Conservation (phyloP, 495 filamentous ascomycete genomes). For the Neurospora sp. region DNA sequence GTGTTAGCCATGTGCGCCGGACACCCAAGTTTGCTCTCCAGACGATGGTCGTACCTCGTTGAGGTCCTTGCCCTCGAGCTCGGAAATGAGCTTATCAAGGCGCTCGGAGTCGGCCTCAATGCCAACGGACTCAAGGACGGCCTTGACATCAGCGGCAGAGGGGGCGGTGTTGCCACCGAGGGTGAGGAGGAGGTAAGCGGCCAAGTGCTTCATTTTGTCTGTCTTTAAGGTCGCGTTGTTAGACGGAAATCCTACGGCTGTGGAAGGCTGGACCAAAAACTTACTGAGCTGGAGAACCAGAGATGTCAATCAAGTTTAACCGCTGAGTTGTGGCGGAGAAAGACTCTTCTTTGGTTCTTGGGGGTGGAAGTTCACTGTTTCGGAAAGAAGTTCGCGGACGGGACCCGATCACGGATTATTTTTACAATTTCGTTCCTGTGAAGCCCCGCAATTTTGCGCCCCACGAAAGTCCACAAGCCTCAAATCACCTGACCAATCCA, state of each 20-base stretch:
- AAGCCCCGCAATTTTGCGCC: slow-evolving; percentile 15
- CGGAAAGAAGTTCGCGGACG: slow-evolving; percentile 7
- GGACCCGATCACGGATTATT: slow-evolving; percentile 17
- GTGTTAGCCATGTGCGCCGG: slow-evolving; percentile 15
- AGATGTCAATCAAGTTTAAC: slow-evolving; percentile 50
- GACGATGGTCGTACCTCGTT: slow-evolving; percentile 58
- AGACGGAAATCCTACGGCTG: not conserved
- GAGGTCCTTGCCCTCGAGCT: slow-evolving; percentile 97
- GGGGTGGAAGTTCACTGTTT: slow-evolving; percentile 13
- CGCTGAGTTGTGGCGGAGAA: slow-evolving; percentile 42
- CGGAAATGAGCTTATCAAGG: slow-evolving; percentile 69
- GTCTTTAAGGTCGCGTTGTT: not conserved
- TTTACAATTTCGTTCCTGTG: slow-evolving; percentile 21
- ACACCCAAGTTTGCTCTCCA: not conserved
- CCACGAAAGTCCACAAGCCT: slow-evolving; percentile 9
- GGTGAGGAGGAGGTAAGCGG: slow-evolving; percentile 93
- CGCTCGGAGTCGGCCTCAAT: slow-evolving; percentile 90
- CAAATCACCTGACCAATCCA: slow-evolving; percentile 15
- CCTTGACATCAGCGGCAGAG: slow-evolving; percentile 79
- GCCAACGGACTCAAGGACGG: slow-evolving; percentile 85
- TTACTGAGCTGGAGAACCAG: slow-evolving; percentile 37
- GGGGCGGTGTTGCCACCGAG: slow-evolving; percentile 89
- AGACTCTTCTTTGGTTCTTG: slow-evolving; percentile 44
- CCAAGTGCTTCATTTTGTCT: slow-evolving; percentile 97
- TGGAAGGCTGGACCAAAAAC: slow-evolving; percentile 9